Conservation (phyloP, 768 basidiomycete genomes). For the Leccinum truebloodii region DNA sequence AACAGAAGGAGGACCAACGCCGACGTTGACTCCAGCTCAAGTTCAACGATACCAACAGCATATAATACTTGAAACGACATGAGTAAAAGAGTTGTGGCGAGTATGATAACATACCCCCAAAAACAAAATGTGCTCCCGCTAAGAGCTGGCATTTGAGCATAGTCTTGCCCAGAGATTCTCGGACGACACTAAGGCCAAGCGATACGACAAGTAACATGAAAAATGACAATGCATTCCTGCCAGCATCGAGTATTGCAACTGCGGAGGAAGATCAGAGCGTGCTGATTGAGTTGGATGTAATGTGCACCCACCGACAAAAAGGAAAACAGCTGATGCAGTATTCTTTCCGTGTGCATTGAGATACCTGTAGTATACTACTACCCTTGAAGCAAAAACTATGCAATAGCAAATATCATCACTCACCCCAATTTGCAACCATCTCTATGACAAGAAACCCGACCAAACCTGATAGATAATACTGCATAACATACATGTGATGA, state of each 20-base stretch:
- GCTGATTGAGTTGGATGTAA: not conserved
- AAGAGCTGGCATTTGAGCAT: conserved; percentile 86
- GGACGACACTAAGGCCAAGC: conserved; percentile 89
- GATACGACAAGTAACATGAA: conserved; percentile 94
- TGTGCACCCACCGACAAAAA: conserved; percentile 77
- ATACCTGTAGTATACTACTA: conserved; percentile 86
- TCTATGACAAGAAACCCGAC: conserved; percentile 87
- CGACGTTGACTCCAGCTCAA: conserved; percentile 89
- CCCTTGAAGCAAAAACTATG: conserved; percentile 6
- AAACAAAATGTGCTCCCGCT: conserved; percentile 85
- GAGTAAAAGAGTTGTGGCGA: conserved; percentile 1
- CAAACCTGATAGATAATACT: conserved; percentile 92
- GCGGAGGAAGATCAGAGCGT: conserved; percentile 6
- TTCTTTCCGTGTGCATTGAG: conserved; percentile 84
- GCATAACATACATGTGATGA: conserved; percentile 3
- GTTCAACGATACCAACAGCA: conserved; percentile 91
- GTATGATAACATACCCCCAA: conserved; percentile 70
- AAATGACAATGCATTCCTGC: conserved; percentile 90
- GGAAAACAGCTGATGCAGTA: conserved; percentile 79
- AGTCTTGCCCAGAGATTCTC: conserved; percentile 79
- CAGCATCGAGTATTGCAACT: conserved; percentile 96
- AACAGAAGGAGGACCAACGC: conserved; percentile 83
- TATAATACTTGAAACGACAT: conserved; percentile 67
- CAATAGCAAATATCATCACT: conserved; percentile 19
- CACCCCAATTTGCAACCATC: conserved; percentile 91